Conservation (phyloP, 164 flowering plant species). For the Houttuynia cordata region DNA sequence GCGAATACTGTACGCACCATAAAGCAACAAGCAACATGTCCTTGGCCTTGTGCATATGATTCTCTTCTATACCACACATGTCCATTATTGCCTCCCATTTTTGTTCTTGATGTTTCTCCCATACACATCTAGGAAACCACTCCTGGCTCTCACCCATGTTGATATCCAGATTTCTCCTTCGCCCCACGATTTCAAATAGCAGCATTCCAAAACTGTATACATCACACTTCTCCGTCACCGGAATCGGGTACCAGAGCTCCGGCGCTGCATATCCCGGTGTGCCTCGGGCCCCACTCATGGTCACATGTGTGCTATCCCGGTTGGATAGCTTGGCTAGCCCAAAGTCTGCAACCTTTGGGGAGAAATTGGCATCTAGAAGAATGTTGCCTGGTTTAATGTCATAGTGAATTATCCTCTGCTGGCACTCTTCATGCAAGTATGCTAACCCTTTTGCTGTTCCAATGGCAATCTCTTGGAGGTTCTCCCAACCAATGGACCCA, state of each 20-base stretch:
- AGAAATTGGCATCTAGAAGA: constrained; percentile 13
- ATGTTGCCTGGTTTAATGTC: constrained; percentile 30
- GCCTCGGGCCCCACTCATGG: constrained; percentile 14
- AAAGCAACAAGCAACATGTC: neutral
- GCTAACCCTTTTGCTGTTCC: constrained; percentile 26
- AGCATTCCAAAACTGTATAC: constrained; percentile 1
- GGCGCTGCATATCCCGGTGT: constrained; percentile 26
- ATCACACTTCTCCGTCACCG: constrained; percentile 1
- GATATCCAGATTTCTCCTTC: neutral
- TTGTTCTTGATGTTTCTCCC: neutral
- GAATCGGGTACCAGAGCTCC: constrained; percentile 1
- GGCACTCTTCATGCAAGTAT: constrained; percentile 26
- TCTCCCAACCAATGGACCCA: constrained; percentile 1
- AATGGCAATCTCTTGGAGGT: constrained; percentile 17
- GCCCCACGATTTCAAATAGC: constrained; percentile 1
- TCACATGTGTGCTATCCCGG: constrained; percentile 10
- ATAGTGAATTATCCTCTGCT: constrained; percentile 22
- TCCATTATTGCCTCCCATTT: neutral
- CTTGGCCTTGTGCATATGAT: neutral
- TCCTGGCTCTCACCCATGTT: neutral
- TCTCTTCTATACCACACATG: neutral
- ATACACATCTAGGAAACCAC: constrained; percentile 1
- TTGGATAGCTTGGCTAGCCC: constrained; percentile 21
- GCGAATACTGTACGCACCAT: neutral
- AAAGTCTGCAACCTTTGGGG: constrained; percentile 29